A percentile compares a stretch with the other conserved stretches of the same genome.
phyloP scores from a whole-genome alignment of 140 eudicot species.

The Oenanthe javanica region DNA sequence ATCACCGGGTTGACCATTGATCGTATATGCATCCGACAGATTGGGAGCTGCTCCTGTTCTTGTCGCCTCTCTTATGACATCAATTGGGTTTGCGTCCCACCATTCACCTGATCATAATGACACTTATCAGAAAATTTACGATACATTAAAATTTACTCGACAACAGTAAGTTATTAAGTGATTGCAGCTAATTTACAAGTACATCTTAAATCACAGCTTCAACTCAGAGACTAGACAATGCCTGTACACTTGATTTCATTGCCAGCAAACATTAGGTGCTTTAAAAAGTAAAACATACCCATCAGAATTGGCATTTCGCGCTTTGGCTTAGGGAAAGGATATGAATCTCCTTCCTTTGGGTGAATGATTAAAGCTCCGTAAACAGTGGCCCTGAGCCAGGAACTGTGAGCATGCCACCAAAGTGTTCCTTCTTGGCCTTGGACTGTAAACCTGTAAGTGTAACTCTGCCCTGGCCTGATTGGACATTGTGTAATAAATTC shows the following conservation, averaged over 20 bases:
- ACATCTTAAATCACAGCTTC: too few relatives aligned
- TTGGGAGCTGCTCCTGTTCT: too few relatives aligned
- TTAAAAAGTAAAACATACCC: too few relatives aligned
- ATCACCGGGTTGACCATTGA: too few relatives aligned
- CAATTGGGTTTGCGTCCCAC: too few relatives aligned
- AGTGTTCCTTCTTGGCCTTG: conserved; percentile 87
- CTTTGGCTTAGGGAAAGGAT: conserved; percentile 75
- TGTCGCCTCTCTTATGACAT: too few relatives aligned
- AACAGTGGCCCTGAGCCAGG: conserved; percentile 26
- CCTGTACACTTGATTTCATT: too few relatives aligned
- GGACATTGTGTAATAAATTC: conserved; percentile 14
- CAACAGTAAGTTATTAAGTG: not conserved
- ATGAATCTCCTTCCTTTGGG: conserved; percentile 54
- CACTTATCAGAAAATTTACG: conserved; percentile 8
- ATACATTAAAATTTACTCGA: too few relatives aligned
- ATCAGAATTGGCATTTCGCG: too few relatives aligned
- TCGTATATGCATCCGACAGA: too few relatives aligned
- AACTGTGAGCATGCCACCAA: conserved; percentile 87
- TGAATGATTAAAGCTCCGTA: conserved; percentile 70
- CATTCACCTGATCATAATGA: too few relatives aligned
- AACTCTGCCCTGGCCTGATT: conserved; percentile 71
- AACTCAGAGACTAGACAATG: not conserved
- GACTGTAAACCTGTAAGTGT: conserved; percentile 61
- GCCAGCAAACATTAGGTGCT: too few relatives aligned
- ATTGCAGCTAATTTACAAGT: not conserved